These are phyloP conservation scores for Aspergillus jensenii DNA, from an alignment of 2,329 filamentous ascomycete species.

Conservation along the genomic window DNA sequence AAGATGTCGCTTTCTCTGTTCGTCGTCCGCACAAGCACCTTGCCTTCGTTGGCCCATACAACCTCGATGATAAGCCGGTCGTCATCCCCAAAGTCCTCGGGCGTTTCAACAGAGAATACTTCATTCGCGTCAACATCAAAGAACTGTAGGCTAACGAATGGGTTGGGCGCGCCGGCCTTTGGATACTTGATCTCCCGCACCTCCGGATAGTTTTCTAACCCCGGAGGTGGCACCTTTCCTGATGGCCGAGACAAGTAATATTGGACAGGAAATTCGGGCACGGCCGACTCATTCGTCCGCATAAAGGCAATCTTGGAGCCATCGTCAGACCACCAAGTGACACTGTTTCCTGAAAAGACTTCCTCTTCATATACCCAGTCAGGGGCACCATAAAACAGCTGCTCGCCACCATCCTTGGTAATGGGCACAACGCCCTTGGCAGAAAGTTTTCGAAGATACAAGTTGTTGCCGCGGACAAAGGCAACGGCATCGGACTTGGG, in stretches of 20 bases:
- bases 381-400: constrained; percentile 93
- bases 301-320: constrained; percentile 89
- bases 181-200: constrained; percentile 94
- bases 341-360: constrained; percentile 74
- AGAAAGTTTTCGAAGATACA: constrained; percentile 72
- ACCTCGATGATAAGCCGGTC: constrained; percentile 91
- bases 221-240: constrained; percentile 64
- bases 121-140: constrained; percentile 79
- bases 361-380: constrained; percentile 97
- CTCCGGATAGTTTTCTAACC: constrained; percentile 87
- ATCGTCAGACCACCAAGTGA: constrained; percentile 93
- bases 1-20: constrained; percentile 93
- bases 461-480: constrained; percentile 89
- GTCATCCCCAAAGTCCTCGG: constrained; percentile 74
- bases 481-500: constrained; percentile 81
- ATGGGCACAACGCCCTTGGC: constrained; percentile 66
- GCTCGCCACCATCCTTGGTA: constrained; percentile 79
- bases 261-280: constrained; percentile 88
- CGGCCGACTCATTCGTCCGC: constrained; percentile 86
- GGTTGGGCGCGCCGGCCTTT: constrained; percentile 91
- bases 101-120: constrained; percentile 75
- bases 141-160: constrained; percentile 81
- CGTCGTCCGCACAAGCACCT: constrained; percentile 85
- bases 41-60: constrained; percentile 77
- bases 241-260: constrained; percentile 90